These are phyloP conservation scores for Suhomyces tanzawaensis DNA, from an alignment of 805 yeast species.

Conservation along the genomic window DNA sequence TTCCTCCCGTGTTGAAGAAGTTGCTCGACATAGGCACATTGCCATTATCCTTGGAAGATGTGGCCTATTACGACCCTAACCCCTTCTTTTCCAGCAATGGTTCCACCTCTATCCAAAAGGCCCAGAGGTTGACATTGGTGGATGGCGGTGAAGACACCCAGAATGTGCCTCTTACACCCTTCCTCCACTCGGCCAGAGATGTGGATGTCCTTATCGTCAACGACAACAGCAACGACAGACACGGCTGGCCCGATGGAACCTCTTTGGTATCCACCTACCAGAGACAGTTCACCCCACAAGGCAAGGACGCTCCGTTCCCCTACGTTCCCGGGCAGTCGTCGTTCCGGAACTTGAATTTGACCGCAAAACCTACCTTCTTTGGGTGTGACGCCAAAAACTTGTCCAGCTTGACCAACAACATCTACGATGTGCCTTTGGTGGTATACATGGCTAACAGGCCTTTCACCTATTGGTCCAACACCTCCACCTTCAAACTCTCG, in stretches of 20 bases:
- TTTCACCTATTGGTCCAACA: constrained; percentile 61
- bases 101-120: constrained; percentile 15
- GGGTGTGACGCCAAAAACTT: constrained; percentile 72
- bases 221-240: constrained; percentile 35
- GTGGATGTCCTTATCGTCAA: constrained; percentile 38
- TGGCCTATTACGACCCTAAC: constrained; percentile 70
- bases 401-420: constrained; percentile 37
- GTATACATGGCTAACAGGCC: constrained; percentile 77
- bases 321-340: constrained; percentile 70
- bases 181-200: constrained; percentile 30
- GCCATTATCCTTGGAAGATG: constrained; percentile 36
- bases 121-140: constrained; percentile 28
- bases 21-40: background rate
- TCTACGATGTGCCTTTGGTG: constrained; percentile 59
- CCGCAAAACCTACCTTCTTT: constrained; percentile 71
- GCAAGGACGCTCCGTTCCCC: constrained; percentile 67
- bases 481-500: constrained; percentile 65
- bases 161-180: constrained; percentile 38
- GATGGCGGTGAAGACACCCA: constrained; percentile 45
- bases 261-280: constrained; percentile 32
- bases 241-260: constrained; percentile 39
- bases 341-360: constrained; percentile 57
- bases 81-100: constrained; percentile 46
- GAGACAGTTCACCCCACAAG: constrained; percentile 37
- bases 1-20: constrained; percentile 1